A percentile compares a stretch with the other conserved stretches of the same genome.
Conservation (phyloP, 257 asterid species). For the Solanum piurae region DNA sequence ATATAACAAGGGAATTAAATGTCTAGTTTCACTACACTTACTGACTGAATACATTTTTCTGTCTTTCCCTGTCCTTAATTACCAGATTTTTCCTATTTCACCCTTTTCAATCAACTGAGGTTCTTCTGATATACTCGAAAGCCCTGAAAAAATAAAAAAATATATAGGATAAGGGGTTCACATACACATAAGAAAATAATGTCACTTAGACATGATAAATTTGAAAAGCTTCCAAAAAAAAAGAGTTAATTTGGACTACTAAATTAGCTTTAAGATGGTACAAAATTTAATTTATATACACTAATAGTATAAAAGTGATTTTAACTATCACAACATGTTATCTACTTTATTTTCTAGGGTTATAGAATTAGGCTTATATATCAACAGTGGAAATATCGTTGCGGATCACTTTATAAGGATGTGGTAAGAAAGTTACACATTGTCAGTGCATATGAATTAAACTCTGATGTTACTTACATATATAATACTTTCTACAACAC, state of each 20-base stretch:
- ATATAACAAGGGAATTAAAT: neutral
- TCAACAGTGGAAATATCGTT: no score
- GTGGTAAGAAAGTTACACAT: neutral
- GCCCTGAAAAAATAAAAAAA: slow-evolving; percentile 11
- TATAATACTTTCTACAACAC: neutral
- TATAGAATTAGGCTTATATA: neutral
- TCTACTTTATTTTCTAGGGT: neutral
- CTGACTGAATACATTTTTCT: neutral
- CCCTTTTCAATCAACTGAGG: slow-evolving; percentile 19
- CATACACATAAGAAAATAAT: neutral
- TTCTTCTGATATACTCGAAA: slow-evolving; percentile 44
- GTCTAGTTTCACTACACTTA: neutral
- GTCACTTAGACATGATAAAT: neutral
- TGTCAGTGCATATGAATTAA: neutral
- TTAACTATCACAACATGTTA: neutral
- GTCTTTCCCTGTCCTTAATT: neutral
- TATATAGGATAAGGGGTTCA: neutral
- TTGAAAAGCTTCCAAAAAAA: neutral
- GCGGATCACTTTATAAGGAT: rapidly evolving
- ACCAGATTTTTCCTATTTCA: slow-evolving; percentile 15
- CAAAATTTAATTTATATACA: neutral
- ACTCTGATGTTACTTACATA: neutral
- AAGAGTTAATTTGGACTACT: neutral
- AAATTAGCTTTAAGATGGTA: neutral
- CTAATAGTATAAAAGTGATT: neutral